Base-by-base conservation (phyloP, 169 alveolate genomes). In the Plasmodium gallinaceum region DNA sequence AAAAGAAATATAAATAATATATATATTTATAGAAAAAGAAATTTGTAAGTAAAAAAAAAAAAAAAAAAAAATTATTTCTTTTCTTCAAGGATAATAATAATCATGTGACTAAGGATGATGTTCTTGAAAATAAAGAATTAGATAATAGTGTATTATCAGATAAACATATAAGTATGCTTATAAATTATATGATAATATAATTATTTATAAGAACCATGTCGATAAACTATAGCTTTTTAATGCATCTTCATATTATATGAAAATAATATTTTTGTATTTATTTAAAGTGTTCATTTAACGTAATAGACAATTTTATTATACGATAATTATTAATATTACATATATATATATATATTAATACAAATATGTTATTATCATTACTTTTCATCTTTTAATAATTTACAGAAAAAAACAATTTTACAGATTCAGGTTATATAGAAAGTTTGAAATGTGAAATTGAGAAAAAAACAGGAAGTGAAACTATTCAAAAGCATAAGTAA, bases 401-500 rank as follows among this genome's bases (percentile, higher is more conserved):
- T 16, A 39, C 88, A 74, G 88, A 43, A 39, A 18, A 64, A 42
- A 74, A 48, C 24, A 74, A 54, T 24, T 26, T 54, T 64, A 57
- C 88, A 46, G 88, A 74, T 46, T 70, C 39, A 5, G 62, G 26
- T 24, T 74, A 74, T 62, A 74, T 74, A 62, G 75, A 61, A 62
- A 61, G 88, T 48, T 60, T 75, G 43, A 62, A 62, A 9, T 20
- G 76, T n/a, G 88, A 76, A 16, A 22, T 62, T 76, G 88, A 62
- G 18, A 65, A 76, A 24, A 76, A 46, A 45, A 48, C 14, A 20
- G 76, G 20, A 32, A 45, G 7, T 61, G 48, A 61, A 18, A n/a
- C 61, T 26, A 4, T 76, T 22, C 88, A 43, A 22, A 62, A 76
- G 62, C 62, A 76, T 76, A 75, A 76, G 88, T 76, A 76, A 46